phyloP scores from a whole-genome alignment of 208 protist species.

The Leishmania tarentolae region DNA sequence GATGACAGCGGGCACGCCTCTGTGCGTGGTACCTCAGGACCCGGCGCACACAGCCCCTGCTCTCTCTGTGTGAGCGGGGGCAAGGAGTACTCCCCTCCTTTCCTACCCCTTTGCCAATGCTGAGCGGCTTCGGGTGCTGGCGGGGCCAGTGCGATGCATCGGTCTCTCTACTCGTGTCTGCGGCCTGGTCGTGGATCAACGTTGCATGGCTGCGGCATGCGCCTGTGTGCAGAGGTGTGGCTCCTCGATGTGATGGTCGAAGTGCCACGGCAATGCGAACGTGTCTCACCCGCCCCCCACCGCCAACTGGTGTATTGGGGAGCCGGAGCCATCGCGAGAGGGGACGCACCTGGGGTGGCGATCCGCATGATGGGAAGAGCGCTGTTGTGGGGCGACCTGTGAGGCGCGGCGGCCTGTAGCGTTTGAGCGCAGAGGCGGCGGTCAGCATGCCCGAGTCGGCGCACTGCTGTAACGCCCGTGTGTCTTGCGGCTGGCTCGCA shows the following conservation, averaged over 20 bases:
- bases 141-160: not conserved
- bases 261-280: not conserved
- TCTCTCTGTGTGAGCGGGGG: not conserved
- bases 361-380: not conserved
- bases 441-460: not conserved
- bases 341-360: not conserved
- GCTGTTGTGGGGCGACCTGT: not conserved
- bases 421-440: not conserved
- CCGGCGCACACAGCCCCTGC: not conserved
- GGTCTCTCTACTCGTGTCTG: not conserved
- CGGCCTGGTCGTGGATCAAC: not conserved
- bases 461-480: not conserved
- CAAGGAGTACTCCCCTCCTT: too few relatives aligned
- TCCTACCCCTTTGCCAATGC: not conserved
- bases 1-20: not conserved
- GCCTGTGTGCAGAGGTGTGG: not conserved
- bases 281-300: not conserved
- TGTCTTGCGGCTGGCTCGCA: not conserved
- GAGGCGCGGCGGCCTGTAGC: not conserved
- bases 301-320: not conserved
- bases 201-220: not conserved
- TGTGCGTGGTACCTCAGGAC: not conserved
- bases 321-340: not conserved
- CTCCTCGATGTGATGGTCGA: not conserved
- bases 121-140: not conserved